Evolutionary conservation across 2,329 filamentous ascomycete species (phyloP).

Genomic region (Diplodia intermedia): DNA sequence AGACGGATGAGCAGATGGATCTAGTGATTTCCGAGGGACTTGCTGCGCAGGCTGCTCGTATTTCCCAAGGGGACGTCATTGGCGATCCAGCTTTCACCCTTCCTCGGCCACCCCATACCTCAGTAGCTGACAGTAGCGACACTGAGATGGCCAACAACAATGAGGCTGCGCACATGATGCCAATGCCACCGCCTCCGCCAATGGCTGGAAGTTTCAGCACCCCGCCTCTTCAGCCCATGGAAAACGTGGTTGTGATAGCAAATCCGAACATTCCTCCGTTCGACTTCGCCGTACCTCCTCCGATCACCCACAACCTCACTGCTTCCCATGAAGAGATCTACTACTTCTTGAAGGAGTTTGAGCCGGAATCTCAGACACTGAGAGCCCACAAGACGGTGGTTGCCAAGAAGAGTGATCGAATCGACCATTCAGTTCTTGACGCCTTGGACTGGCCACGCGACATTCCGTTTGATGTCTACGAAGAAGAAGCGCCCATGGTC

Average conservation of each 20-base stretch:
- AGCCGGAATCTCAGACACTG: conserved; percentile 46
- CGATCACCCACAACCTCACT: conserved; percentile 39
- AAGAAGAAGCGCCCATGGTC: conserved; percentile 51
- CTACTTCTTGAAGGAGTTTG: conserved; percentile 51
- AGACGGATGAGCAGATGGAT: conserved; percentile 24
- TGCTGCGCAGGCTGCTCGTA: conserved; percentile 26
- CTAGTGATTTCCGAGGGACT: conserved; percentile 22
- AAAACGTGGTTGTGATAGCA: conserved; percentile 12
- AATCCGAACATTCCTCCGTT: conserved; percentile 1
- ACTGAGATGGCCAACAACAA: conserved; percentile 20
- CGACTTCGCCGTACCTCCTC: conserved; percentile 41
- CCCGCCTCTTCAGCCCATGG: conserved; percentile 4
- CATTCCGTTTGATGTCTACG: conserved; percentile 58
- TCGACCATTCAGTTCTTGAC: conserved; percentile 45
- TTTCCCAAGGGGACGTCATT: neutral
- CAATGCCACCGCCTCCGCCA: conserved; percentile 39
- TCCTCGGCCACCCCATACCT: neutral
- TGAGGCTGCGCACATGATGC: neutral
- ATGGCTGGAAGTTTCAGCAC: conserved; percentile 37
- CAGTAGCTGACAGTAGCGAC: neutral
- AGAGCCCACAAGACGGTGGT: conserved; percentile 45
- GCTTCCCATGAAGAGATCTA: conserved; percentile 45
- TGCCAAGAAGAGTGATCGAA: conserved; percentile 42
- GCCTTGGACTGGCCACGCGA: conserved; percentile 43
- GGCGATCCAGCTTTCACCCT: neutral